Evolutionary conservation across 2,329 filamentous ascomycete genomes (phyloP), one percentile per base, ranked within the genome.

Genomic region (Colletotrichum noveboracense): DNA sequence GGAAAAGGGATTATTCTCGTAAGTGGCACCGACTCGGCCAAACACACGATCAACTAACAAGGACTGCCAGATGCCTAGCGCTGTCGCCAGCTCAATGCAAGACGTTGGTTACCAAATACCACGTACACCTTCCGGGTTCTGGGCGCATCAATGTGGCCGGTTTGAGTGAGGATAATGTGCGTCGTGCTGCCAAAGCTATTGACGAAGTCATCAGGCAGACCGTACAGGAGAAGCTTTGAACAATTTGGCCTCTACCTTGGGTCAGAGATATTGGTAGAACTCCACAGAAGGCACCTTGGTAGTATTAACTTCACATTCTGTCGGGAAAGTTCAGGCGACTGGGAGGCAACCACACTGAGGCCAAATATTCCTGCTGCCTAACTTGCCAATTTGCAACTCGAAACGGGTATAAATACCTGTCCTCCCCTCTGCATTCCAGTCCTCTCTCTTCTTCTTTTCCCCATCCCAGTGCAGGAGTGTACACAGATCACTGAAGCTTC

Each of bases 401-500:
- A 18, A 21, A 30, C n/a, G 18, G 16, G 16, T 61, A 32, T 61
- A 32, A n/a, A 34, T 61, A 61, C 18, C 30, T 6, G 9, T 18
- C 2, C 21, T 21, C 18, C 18, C 13, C 12, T 21, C 32, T 24
- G 7, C 18, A 3, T 3, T 26, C 14, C 8, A 12, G 14, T 3
- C 3, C n/a, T 12, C 60, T 80, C 18, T 81, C 82, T 81, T 81
- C 82, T 88, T 84, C 83, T 78, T 52, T 83, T 86, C 84, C 82
- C 81, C 85, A 91, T 91, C 89, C 88, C 83, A 89, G 91, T 93
- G 92, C 92, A 92, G 86, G 91, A 92, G 93, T 92, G 93, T 24
- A 94, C 90, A 92, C 91, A 91, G 92, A 91, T 91, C 93, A 93
- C 92, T 95, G 94, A 95, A 92, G 93, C 94, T 93, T 92, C 91